Evolutionary conservation across 495 filamentous ascomycete species (phyloP).

Genomic region (Annulohypoxylon nitens): DNA sequence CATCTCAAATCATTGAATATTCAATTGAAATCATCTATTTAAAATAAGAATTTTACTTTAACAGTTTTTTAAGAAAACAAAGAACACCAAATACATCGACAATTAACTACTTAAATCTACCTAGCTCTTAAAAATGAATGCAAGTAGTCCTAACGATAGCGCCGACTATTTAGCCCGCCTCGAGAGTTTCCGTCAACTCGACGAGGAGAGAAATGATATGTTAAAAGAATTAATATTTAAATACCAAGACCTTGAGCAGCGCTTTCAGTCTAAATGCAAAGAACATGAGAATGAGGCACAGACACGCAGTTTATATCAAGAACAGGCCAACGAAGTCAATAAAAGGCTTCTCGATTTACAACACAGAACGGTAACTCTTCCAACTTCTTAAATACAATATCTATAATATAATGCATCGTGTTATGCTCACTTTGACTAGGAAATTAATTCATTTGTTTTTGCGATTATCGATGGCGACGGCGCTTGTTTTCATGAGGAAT

Average conservation of each 20-base stretch:
- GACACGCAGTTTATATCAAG: conserved; percentile 32
- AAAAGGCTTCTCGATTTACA: conserved; percentile 29
- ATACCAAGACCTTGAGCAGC: conserved; percentile 28
- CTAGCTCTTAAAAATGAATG: conserved; percentile 29
- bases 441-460: conserved; percentile 67
- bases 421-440: conserved; percentile 24
- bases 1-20: no score
- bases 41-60: no score
- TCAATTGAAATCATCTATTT: no score
- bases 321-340: conserved; percentile 32
- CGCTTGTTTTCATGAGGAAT: conserved; percentile 71
- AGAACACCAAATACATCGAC: background rate
- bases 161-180: conserved; percentile 32
- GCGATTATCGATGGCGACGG: conserved; percentile 74
- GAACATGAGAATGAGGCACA: conserved; percentile 32
- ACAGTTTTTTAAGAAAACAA: no score
- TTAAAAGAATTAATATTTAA: conserved; percentile 37
- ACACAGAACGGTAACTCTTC: conserved; percentile 33
- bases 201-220: conserved; percentile 38
- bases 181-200: conserved; percentile 26
- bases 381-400: background rate
- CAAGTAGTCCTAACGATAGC: conserved; percentile 7
- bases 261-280: conserved; percentile 37
- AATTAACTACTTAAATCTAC: background rate
- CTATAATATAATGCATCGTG: background rate